Percentiles rank a stretch among this genome's conserved stretches.
These are phyloP conservation scores for Haberlea rhodopensis DNA, from an alignment of 257 asterid species.

Conservation along the genomic window DNA sequence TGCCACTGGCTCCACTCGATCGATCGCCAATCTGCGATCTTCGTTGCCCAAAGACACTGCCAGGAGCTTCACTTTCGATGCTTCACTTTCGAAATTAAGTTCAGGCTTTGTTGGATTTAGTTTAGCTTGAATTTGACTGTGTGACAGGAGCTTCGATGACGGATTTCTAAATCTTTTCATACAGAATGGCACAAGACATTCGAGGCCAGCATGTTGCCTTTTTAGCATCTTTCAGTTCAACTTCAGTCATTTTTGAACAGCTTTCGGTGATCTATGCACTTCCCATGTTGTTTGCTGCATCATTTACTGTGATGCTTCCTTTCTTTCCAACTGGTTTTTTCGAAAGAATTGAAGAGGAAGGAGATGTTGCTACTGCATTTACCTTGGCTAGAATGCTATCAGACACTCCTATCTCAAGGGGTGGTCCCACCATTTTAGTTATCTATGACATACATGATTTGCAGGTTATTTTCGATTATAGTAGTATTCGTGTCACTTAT, in stretches of 20 bases:
- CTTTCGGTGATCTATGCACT: conserved; percentile 94
- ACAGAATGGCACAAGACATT: conserved; percentile 86
- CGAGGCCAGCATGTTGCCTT: conserved; percentile 89
- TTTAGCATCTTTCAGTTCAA: conserved; percentile 92
- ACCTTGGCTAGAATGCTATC: conserved; percentile 96
- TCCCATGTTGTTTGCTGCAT: conserved; percentile 86
- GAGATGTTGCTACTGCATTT: conserved; percentile 94
- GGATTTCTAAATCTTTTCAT: conserved; percentile 95
- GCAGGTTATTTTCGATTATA: conserved; percentile 47
- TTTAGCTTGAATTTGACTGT: neutral
- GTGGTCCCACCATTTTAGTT: no score
- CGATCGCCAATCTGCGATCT: no score
- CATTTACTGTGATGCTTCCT: conserved; percentile 76
- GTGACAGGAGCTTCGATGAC: conserved; percentile 82
- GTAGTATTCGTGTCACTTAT: no score
- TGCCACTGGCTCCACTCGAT: no score
- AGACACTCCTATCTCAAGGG: conserved; percentile 82
- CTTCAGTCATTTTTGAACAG: conserved; percentile 85
- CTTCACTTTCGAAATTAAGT: no score
- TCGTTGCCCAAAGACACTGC: no score
- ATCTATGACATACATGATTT: no score
- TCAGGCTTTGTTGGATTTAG: neutral
- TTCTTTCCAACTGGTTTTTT: conserved; percentile 94
- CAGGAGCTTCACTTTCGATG: no score
- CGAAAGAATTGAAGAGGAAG: conserved; percentile 93